phyloP scores from a whole-genome alignment of 2,329 filamentous ascomycete species.

The Colletotrichum endophyticum region DNA sequence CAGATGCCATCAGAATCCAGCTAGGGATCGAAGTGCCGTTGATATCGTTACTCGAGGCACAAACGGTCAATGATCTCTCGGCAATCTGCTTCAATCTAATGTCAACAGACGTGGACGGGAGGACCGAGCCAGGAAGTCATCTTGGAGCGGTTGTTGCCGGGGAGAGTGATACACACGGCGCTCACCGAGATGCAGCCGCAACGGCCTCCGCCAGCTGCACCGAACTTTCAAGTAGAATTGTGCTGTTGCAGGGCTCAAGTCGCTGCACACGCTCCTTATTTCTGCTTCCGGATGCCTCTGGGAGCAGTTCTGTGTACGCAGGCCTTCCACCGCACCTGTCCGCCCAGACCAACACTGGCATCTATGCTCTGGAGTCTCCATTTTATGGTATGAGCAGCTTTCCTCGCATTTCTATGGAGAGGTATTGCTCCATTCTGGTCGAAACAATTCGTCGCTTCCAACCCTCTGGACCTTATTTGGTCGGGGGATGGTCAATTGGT shows the following conservation, averaged over 20 bases:
- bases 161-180: background rate
- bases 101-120: fast-evolving
- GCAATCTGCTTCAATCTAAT: background rate
- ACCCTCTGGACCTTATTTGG: background rate
- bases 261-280: background rate
- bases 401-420: background rate
- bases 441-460: background rate
- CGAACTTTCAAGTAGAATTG: background rate
- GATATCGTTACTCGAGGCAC: background rate
- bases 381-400: background rate
- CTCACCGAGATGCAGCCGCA: background rate
- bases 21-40: background rate
- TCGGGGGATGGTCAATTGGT: background rate
- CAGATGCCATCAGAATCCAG: background rate
- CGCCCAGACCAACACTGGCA: background rate
- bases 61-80: background rate
- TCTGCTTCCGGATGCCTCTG: background rate
- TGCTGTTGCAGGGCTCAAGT: background rate
- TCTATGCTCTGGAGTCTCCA: background rate
- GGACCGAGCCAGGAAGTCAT: background rate
- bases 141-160: background rate
- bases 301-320: background rate
- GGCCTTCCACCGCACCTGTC: background rate
- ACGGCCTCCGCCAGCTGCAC: background rate
- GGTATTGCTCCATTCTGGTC: background rate